Conservation (phyloP, 805 yeast genomes). For the Candida methanosorbosa region DNA sequence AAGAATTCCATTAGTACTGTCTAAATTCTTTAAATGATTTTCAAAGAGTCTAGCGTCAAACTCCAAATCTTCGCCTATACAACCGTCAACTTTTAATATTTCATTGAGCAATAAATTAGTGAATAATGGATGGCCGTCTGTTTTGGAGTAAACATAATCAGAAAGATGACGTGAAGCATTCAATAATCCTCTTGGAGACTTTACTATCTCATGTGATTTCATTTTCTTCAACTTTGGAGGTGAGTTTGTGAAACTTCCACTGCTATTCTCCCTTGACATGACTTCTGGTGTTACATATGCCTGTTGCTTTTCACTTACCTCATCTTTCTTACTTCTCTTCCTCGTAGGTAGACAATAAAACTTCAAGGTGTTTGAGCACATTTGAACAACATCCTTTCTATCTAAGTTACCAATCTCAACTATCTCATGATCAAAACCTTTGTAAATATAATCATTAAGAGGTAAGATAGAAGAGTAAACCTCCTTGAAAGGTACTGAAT, state of each 20-base stretch:
- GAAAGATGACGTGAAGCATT: not conserved
- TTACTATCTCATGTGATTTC: not conserved
- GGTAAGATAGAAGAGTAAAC: not conserved
- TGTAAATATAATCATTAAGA: not conserved
- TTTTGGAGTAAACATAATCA: not conserved
- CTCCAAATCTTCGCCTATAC: not conserved
- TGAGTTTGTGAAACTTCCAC: no score
- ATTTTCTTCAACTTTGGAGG: no score
- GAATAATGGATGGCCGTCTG: not conserved
- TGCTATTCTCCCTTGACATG: no score
- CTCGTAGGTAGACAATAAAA: not conserved
- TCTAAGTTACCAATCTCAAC: not conserved
- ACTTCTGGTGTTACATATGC: no score
- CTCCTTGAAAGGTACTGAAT: not conserved
- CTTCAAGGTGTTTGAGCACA: not conserved
- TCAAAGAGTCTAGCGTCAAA: not conserved
- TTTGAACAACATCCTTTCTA: not conserved
- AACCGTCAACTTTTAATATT: no score
- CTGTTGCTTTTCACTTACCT: not conserved
- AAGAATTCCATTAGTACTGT: not conserved
- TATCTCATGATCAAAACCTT: not conserved
- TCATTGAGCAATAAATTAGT: not conserved
- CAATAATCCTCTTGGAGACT: not conserved
- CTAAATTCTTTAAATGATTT: not conserved
- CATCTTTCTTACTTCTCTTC: not conserved